phyloP scores from a whole-genome alignment of 768 basidiomycete genomes.

The Phlegmacium glaucopus region DNA sequence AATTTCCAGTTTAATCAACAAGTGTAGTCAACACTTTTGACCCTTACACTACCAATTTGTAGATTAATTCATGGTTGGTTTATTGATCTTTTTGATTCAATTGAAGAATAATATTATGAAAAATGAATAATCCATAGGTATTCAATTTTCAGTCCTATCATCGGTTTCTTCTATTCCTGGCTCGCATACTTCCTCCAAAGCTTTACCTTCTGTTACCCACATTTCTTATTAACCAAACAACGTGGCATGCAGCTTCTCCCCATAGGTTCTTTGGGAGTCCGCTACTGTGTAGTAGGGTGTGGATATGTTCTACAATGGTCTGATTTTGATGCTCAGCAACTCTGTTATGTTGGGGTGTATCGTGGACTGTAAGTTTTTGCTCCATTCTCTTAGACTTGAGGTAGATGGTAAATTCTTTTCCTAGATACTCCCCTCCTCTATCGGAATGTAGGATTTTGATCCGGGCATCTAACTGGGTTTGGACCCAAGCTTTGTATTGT shows the following conservation, averaged over 20 bases:
- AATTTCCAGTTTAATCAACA: too few species aligned
- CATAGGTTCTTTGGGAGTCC: conserved; percentile 32
- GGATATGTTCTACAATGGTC: conserved; percentile 26
- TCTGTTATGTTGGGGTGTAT: too few species aligned
- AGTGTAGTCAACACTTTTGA: too few species aligned
- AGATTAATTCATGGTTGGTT: too few species aligned
- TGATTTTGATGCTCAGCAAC: conserved; percentile 33
- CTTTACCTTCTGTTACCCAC: too few species aligned
- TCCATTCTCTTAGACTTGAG: conserved; percentile 28
- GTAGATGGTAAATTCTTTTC: conserved; percentile 23
- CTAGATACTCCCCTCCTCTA: conserved; percentile 35
- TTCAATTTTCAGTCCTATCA: too few species aligned
- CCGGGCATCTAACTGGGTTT: conserved; percentile 20
- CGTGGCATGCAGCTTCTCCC: conserved; percentile 31
- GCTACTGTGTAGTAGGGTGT: conserved; percentile 27
- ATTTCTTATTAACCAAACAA: conserved; percentile 31
- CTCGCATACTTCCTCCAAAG: too few species aligned
- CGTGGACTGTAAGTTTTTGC: conserved; percentile 7
- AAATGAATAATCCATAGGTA: too few species aligned
- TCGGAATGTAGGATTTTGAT: conserved; percentile 33
- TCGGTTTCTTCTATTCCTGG: too few species aligned
- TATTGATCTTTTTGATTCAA: too few species aligned
- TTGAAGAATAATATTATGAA: too few species aligned
- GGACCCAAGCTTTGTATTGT: conserved; percentile 26
- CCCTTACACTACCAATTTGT: too few species aligned